Base-by-base conservation (phyloP, 176 grass and related monocot genomes). In the Aegilops umbellulata region DNA sequence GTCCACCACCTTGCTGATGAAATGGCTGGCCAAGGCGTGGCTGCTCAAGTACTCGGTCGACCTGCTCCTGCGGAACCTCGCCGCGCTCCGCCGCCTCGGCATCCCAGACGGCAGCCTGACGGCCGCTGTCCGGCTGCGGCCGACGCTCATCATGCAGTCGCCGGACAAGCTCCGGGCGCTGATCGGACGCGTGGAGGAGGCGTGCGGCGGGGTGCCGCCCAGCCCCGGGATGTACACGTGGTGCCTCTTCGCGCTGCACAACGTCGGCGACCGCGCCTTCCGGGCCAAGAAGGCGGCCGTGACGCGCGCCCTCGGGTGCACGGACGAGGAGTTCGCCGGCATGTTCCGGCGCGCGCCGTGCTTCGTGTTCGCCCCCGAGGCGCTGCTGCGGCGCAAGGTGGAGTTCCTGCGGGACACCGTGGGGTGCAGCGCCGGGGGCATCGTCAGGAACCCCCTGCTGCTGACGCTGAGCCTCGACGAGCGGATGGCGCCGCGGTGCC, bases 381-480 rank as follows among this genome's bases (percentile, higher is more conserved):
- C 86, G 78, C 4, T 32, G 64, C 47, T 92, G 49, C 80, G 36
- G 8, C 24, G 23, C 31, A 94, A 90, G 84, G 86, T 92, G 67
- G 88, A 92, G 73, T 89, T 97, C 62, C 85, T 92, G 11, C 20
- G 29, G 41, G 82, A 22, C 10, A 65, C 81, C 36, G 60, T 24
- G 22, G 71, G 83, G 17, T 94, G 63, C 78, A 20, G 36, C 30
- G 51, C 29, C 8, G 49, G 17, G 22, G 8, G 41, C 65, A 20
- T 94, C 53, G 74, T 86, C 10, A 30, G 0, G 13, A 60, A 60
- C 23, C 90, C 92, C 27, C 26, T 29, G 27, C 6, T 97, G 38
- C 65, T 97, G 25, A 68, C 51, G 2, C 73, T 60, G 35, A 92
- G 90, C 72, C 78, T 97, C 61, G 53, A 85, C 72, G 91, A 90